Conservation (phyloP, 352 stramenopile genomes). For the Phytophthora aleatoria region DNA sequence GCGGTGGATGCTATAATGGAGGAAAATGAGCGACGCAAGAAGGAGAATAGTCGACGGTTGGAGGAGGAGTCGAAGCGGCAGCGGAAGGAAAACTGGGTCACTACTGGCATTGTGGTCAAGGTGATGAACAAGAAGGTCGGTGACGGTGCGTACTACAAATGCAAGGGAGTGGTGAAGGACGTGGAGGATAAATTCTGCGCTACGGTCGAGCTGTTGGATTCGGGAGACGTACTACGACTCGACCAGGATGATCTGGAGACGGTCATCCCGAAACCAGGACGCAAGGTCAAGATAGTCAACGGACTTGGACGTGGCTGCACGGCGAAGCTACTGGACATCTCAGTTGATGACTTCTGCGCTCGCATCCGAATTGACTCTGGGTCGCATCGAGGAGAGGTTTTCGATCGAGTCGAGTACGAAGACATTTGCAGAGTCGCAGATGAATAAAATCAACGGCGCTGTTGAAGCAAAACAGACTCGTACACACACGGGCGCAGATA, state of each 20-base stretch:
- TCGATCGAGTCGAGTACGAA: constrained; percentile 85
- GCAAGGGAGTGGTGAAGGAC: constrained; percentile 76
- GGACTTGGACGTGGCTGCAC: constrained; percentile 57
- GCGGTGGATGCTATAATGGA: constrained; percentile 65
- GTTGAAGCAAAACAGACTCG: background rate
- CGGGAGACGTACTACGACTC: constrained; percentile 77
- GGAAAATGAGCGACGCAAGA: constrained; percentile 56
- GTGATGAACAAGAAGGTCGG: constrained; percentile 93
- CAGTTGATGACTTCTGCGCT: constrained; percentile 68
- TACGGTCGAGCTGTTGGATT: constrained; percentile 83
- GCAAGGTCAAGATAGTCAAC: constrained; percentile 81
- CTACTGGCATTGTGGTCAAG: constrained; percentile 92
- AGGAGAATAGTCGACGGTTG: constrained; percentile 39
- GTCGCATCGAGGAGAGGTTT: constrained; percentile 55
- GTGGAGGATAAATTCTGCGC: constrained; percentile 87
- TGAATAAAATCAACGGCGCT: background rate
- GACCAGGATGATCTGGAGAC: constrained; percentile 92
- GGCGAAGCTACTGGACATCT: constrained; percentile 76
- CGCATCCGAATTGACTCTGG: constrained; percentile 71
- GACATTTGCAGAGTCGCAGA: constrained; percentile 69
- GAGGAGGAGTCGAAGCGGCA: constrained; percentile 46
- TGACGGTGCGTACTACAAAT: constrained; percentile 89
- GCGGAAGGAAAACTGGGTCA: constrained; percentile 91
- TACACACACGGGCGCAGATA: too few species aligned
- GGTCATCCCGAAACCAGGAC: constrained; percentile 79